A percentile compares a stretch with the other conserved stretches of the same genome.
These are phyloP conservation scores for Cyclostephanos invisitatus DNA, from an alignment of 108 stramenopile species.

Conservation along the genomic window DNA sequence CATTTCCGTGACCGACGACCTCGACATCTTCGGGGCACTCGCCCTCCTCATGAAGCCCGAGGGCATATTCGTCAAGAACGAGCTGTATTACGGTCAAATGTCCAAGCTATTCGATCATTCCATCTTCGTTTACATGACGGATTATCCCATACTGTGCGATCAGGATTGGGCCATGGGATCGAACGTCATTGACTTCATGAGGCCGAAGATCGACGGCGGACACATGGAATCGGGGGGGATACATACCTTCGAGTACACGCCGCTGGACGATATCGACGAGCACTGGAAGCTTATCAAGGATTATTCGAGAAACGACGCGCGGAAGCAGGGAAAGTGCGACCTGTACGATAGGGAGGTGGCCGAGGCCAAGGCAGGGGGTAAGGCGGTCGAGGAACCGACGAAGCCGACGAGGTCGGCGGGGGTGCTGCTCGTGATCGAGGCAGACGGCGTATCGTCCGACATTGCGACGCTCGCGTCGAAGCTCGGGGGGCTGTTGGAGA, in stretches of 20 bases:
- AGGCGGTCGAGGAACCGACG: slow-evolving; percentile 27
- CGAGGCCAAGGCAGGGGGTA: slow-evolving; percentile 24
- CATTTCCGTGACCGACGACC: slow-evolving; percentile 65
- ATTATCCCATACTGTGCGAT: slow-evolving; percentile 71
- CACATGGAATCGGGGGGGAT: slow-evolving; percentile 35
- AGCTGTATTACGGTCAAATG: slow-evolving; percentile 71
- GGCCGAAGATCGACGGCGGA: slow-evolving; percentile 41
- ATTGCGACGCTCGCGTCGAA: slow-evolving; percentile 29
- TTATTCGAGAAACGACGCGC: slow-evolving; percentile 60
- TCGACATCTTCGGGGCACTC: slow-evolving; percentile 80
- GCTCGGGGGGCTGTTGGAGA: slow-evolving; percentile 31
- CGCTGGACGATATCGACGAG: slow-evolving; percentile 57
- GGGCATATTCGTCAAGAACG: slow-evolving; percentile 88
- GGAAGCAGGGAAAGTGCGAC: slow-evolving; percentile 38
- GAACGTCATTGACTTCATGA: slow-evolving; percentile 73
- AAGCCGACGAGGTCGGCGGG: slow-evolving; percentile 65
- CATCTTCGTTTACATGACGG: slow-evolving; percentile 54
- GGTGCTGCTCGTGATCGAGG: slow-evolving; percentile 74
- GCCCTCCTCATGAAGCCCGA: slow-evolving; percentile 75
- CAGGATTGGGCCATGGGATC: slow-evolving; percentile 76
- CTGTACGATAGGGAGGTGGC: slow-evolving; percentile 44
- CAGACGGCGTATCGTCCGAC: slow-evolving; percentile 48
- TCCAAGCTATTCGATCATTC: slow-evolving; percentile 66
- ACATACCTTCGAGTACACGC: slow-evolving; percentile 38
- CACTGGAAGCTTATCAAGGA: slow-evolving; percentile 67